Base-by-base conservation (phyloP, 169 alveolate species). In the Plasmodium reichenowi region DNA sequence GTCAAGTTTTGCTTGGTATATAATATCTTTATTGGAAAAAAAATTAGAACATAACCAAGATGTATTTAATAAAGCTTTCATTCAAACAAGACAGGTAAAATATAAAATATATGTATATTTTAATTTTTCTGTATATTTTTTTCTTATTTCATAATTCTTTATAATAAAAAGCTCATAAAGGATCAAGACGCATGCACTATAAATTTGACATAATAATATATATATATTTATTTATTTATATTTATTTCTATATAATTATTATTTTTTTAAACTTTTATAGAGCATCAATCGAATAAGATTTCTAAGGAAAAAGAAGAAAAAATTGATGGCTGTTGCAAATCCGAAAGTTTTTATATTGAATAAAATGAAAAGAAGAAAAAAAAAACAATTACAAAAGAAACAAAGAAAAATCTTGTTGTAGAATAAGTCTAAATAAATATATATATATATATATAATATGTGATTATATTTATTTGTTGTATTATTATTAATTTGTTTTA, bases 21-120 rank as follows among this genome's bases (percentile, higher is more conserved):
- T 86, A 60, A 86, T 86, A 60, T 70, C 86, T 3, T 67, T 58
- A 15, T 56, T 86, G 58, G 92, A 86, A 52, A 64, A 71, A 45
- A 86, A 86, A 67, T 26, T 86, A 43, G 71, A 86, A 29, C 62
- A 86, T 48, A 64, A 86, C 13, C 47, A 54, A 32, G 52, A 54
- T 29, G 52, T 74, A 71, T 86, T 86, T 56, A 86, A 71, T 45
- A 56, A 86, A 48, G 92, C 88, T 72, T 86, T 86, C 22, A 15
- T 86, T 13, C 88, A 86, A 71, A 50, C 87, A n/a, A 70, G 92
- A 86, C 87, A 72, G 64, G 92, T 86, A 86, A 86, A 13, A 71
- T 47, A 10, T 38, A 56, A 67, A 83, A 60, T 60, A 74, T 38
- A 38, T 38, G 47, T 38, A 38, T 38, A 5, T 38, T 5, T 38